A percentile compares a stretch with the other conserved stretches of the same genome.
These are phyloP conservation scores for Pyracantha coccinea DNA, from an alignment of 331 rosid genomes.

Conservation along the genomic window DNA sequence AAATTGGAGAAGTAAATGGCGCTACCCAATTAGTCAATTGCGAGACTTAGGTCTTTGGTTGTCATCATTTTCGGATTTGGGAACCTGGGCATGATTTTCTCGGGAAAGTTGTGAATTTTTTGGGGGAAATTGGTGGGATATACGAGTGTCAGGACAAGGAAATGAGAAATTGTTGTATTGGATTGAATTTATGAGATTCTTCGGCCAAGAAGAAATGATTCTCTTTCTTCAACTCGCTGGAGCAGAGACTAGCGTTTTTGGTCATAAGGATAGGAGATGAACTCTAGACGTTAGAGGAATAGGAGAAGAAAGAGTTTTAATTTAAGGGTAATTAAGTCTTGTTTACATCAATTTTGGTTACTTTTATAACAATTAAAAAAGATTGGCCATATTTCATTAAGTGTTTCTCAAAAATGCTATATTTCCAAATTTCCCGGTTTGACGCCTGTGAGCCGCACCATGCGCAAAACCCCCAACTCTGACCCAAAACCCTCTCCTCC, in stretches of 20 bases:
- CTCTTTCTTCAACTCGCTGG: slow-evolving; percentile 17
- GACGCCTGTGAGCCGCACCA: background rate
- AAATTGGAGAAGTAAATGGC: slow-evolving; percentile 53
- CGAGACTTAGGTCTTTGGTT: background rate
- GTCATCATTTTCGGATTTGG: slow-evolving; percentile 16
- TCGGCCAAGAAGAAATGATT: slow-evolving; percentile 6
- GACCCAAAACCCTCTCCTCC: background rate
- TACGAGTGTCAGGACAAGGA: background rate
- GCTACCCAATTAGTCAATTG: background rate
- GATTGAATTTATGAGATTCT: slow-evolving; percentile 21
- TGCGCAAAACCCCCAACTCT: background rate
- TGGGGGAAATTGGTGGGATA: background rate
- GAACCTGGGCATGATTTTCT: background rate
- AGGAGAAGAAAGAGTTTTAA: too few species aligned
- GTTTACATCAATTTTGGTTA: too few species aligned
- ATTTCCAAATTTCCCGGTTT: background rate
- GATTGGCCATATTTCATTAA: too few species aligned
- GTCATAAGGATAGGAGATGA: too few species aligned
- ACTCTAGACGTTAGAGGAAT: too few species aligned
- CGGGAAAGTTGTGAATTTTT: background rate
- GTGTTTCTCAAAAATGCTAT: too few species aligned
- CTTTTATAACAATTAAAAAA: too few species aligned
- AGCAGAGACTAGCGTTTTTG: background rate
- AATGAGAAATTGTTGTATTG: background rate
- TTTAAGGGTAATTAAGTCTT: too few species aligned